Base-by-base conservation (phyloP, 768 basidiomycete species). In the Leccinum truebloodii region DNA sequence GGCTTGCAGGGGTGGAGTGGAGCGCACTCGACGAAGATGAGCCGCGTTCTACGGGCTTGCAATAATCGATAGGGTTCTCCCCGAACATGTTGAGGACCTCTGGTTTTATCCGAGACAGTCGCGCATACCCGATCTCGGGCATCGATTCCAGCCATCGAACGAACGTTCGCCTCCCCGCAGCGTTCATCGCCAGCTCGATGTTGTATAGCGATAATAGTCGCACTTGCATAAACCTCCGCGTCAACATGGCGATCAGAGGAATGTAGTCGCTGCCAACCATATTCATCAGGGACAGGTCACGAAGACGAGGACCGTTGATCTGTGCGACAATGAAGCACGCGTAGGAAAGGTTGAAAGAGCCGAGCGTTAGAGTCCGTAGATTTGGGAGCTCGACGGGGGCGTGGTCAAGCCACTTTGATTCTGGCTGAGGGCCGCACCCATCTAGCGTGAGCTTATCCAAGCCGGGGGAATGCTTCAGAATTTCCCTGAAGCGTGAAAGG, bases 371-470 rank as follows among this genome's bases (percentile, higher is more conserved):
- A 48, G 78, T 79, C 60, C 76, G 79, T 13, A 91, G 78, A 32
- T 76, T 65, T 12, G 76, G 78, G 54, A 90, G 80, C 5, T 70
- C 59, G 59, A 90, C 68, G 6, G 86, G 81, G 54, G 63, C 52
- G 24, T 69, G 68, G 34, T 67, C 66, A 53, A 69, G 62, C 53
- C 69, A 59, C 64, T 68, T 77, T 57, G 68, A 61, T 46, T 70
- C 59, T 32, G 58, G 69, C 51, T 67, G 63, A 22, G 88, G 87
- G 6, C 87, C 86, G 28, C 86, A 87, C 54, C 83, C 83, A 66
- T 89, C 85, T 37, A 91, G 66, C 18, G 82, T 77, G 48, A 92
- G 77, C 57, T 84, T 86, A 55, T 71, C 70, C 26, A 92, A 69
- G 7, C 72, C 72, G 14, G 84, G 83, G 58, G 79, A 86, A 51